Base-by-base conservation (phyloP, 345 rosid genomes). In the Clarkia xantiana region DNA sequence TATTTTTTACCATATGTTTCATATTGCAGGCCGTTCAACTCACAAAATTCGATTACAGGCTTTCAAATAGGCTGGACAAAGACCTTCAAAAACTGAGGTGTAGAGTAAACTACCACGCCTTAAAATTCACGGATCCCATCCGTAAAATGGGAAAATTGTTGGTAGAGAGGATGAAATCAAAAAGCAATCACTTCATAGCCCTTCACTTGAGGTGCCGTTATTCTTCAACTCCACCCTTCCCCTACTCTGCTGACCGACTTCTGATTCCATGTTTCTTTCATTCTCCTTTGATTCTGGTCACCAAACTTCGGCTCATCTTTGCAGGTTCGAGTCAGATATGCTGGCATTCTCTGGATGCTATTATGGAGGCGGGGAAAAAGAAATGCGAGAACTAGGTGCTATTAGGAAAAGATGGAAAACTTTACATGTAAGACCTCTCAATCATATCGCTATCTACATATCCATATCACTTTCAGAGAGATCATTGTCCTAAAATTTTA, bases 311-410 rank as follows among this genome's bases (percentile, higher is more conserved):
- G 25, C 22, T 15, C 17, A 14, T 19, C 25, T 54, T 53, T 19
- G n/a, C 58, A 89, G 95, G 75, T 90, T 86, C 44, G 97, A 90
- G 61, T 76, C 89, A 60, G 97, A 90, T 65, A 90, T 90, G 95
- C 81, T 90, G 44, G 97, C 97, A 29, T 90, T 90, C 79, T 86
- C 96, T 49, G 91, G 95, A 58, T 86, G 97, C 60, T 70, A 90
- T 66, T 90, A 79, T 17, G 94, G 96, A 4, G 96, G 97, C 34
- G 93, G 97, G 56, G 80, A 81, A 23, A 74, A 74, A 64, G 97
- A 86, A 74, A 77, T 64, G 60, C 60, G 50, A 7, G 86, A 83
- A 58, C 84, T 90, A 25, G 89, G 91, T 49, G 68, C 72, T 43
- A 74, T 90, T 50, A 73, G 94, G 67, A 81, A 71, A 65, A 79